Conservation (phyloP, 805 yeast genomes). For the Yamadazyma tumulicola region DNA sequence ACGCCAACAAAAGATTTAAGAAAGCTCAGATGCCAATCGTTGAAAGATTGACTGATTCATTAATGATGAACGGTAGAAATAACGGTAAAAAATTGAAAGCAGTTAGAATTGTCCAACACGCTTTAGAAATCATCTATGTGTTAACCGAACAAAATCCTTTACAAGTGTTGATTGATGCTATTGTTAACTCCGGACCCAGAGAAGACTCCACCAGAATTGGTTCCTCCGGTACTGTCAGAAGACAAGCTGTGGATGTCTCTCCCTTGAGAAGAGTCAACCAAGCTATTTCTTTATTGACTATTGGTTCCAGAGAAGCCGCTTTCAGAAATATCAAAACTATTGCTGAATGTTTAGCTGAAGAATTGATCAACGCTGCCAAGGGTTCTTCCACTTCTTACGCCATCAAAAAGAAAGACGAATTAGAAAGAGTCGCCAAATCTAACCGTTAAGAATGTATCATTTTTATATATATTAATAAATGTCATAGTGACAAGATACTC, state of each 20-base stretch:
- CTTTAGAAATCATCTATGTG: conserved; percentile 95
- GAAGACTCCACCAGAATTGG: conserved; percentile 99
- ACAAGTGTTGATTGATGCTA: conserved; percentile 98
- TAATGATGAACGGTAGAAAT: conserved; percentile 99
- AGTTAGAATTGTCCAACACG: conserved; percentile 99
- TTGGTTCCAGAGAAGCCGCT: conserved; percentile 99
- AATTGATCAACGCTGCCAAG: conserved; percentile 99
- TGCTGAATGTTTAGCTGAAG: conserved; percentile 99
- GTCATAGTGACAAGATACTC: conserved; percentile 3
- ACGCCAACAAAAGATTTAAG: conserved; percentile 99
- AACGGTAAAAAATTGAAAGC: conserved; percentile 99
- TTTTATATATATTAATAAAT: conserved; percentile 8
- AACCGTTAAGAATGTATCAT: conserved; percentile 78
- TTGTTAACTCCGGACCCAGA: conserved; percentile 99
- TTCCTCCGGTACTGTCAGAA: conserved; percentile 99
- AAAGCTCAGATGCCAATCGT: conserved; percentile 99
- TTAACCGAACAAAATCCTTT: conserved; percentile 99
- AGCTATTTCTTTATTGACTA: conserved; percentile 95
- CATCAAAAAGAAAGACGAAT: conserved; percentile 99
- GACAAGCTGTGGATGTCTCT: conserved; percentile 99
- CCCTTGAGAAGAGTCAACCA: conserved; percentile 99
- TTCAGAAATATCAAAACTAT: conserved; percentile 99
- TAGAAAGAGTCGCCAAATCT: conserved; percentile 99
- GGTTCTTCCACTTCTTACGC: conserved; percentile 99
- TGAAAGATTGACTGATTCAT: conserved; percentile 99